Evolutionary conservation across 75 land plant species (phyloP).

Genomic region (Pinus tabuliformis): DNA sequence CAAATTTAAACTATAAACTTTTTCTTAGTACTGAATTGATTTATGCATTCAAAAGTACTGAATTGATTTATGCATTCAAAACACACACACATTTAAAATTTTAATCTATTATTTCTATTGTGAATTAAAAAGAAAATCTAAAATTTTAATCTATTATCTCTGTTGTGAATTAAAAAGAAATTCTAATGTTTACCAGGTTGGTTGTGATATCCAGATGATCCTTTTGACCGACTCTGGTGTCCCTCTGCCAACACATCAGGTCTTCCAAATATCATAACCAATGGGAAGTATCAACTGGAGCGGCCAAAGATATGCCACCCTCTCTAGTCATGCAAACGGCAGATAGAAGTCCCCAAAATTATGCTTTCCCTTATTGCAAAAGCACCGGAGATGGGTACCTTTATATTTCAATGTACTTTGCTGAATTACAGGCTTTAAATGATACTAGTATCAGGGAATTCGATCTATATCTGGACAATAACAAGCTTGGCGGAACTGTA

Average conservation of each 20-base stretch:
- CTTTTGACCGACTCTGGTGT: slow-evolving; percentile 14
- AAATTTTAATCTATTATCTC: too few relatives aligned
- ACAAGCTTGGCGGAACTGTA: neutral
- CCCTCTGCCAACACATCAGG: neutral
- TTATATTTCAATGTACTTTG: slow-evolving; percentile 4
- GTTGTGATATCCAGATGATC: slow-evolving; percentile 10
- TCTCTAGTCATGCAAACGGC: slow-evolving; percentile 15
- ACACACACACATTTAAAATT: too few relatives aligned
- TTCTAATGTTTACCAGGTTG: too few relatives aligned
- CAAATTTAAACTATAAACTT: too few relatives aligned
- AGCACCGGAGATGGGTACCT: neutral
- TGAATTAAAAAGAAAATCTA: too few relatives aligned
- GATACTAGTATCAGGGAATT: neutral
- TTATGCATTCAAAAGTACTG: too few relatives aligned
- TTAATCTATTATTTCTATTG: too few relatives aligned
- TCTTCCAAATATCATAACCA: neutral
- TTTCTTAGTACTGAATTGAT: too few relatives aligned
- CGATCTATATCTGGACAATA: neutral
- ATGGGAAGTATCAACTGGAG: neutral
- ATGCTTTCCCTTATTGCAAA: neutral
- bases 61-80: too few relatives aligned
- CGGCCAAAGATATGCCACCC: slow-evolving; percentile 4
- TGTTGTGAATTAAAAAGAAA: too few relatives aligned
- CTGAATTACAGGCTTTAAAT: neutral
- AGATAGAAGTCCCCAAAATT: neutral